Base-by-base conservation (phyloP, 257 asterid species). In the Leonotis leonurus region DNA sequence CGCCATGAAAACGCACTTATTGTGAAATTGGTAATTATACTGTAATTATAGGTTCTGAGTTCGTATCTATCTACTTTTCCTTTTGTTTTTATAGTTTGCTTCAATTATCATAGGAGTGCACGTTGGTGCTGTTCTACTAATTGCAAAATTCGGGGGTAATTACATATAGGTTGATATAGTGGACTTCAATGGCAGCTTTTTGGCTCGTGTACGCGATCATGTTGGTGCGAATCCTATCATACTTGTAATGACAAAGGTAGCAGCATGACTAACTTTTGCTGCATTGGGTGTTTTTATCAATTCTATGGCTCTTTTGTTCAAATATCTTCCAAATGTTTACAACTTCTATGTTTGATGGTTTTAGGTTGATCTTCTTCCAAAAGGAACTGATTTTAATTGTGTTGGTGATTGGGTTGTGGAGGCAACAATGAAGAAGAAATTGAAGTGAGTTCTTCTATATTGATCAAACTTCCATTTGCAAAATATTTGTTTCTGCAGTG, bases 341-440 rank as follows among this genome's bases (percentile, higher is more conserved):
- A 60, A 39, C 37, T 10, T 62, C 72, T 69, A 12, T 37, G 20
- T 62, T 24, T 50, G 49, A 16, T 71, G 58, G 57, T 65, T 68
- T 52, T 73, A 93, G 97, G 83, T 93, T 58, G 99, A 89, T 74
- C 99, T 93, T 83, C 97, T 93, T 77, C 97, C 99, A 1, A 89
- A 81, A 79, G 99, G 89, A 60, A 89, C 99, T 56, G 99, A 93
- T 79, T 57, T 93, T 64, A 87, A 93, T 66, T 89, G 97, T 79
- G 74, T 93, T 62, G 99, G 99, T 70, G 99, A 93, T 62, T 89
- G 99, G 99, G 96, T 89, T 60, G 99, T 93, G 69, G 99, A 93
- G 71, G 94, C 97, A 45, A 93, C 99, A 45, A 65, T 85, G 86
- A 89, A 87, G 82, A 93, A 93, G 85, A 93, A 87, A 81, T 81